These are phyloP conservation scores for Ilyonectria mors-panacis DNA, from an alignment of 2,329 filamentous ascomycete genomes.

Conservation along the genomic window DNA sequence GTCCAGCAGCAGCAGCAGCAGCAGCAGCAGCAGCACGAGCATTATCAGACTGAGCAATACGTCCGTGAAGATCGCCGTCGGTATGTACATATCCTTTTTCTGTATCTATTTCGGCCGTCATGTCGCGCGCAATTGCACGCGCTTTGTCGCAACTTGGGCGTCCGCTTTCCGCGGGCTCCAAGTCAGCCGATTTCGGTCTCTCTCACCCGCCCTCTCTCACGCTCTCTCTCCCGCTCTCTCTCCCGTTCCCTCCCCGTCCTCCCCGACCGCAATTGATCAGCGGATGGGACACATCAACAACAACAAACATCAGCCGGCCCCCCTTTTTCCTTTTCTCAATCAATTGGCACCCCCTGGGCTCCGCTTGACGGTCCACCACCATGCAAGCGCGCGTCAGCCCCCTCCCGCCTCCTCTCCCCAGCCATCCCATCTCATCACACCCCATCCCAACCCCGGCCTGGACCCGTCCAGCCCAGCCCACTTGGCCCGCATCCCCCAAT, in stretches of 20 bases:
- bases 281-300: constrained; percentile 26
- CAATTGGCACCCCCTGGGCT: constrained; percentile 38
- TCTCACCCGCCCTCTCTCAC: not conserved
- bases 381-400: constrained; percentile 42
- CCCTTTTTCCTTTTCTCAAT: constrained; percentile 19
- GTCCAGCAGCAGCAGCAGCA: constrained; percentile 65
- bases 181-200: not conserved
- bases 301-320: constrained; percentile 21
- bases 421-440: constrained; percentile 40
- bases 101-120: not conserved
- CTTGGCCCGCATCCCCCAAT: constrained; percentile 39
- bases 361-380: constrained; percentile 40
- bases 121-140: not conserved
- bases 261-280: constrained; percentile 30
- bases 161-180: not conserved
- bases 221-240: not conserved
- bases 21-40: constrained; percentile 37
- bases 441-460: constrained; percentile 34
- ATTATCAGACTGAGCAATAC: constrained; percentile 50
- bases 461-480: constrained; percentile 42
- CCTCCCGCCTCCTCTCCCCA: constrained; percentile 35
- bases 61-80: constrained; percentile 65
- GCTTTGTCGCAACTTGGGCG: not conserved
- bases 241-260: not conserved
- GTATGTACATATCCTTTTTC: constrained; percentile 54